Evolutionary conservation across 2,329 filamentous ascomycete species (phyloP).

Genomic region (Colletotrichum siamense): DNA sequence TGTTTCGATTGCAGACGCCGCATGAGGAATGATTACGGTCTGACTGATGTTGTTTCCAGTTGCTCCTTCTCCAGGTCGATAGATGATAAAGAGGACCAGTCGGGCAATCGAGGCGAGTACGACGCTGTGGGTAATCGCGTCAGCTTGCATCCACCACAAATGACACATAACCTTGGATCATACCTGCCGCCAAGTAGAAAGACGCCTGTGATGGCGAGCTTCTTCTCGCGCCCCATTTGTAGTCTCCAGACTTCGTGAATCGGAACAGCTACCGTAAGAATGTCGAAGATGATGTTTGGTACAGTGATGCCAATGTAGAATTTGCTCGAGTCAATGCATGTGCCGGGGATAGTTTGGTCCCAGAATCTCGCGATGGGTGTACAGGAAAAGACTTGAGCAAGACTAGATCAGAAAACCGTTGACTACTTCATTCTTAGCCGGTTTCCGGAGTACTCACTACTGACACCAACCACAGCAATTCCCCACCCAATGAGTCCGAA

Average conservation of each 20-base stretch:
- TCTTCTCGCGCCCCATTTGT: background rate
- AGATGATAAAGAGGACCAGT: background rate
- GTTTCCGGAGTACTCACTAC: background rate
- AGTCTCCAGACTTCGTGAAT: background rate
- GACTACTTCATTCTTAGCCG: background rate
- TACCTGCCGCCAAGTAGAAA: background rate
- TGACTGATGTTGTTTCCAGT: background rate
- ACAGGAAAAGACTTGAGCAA: background rate
- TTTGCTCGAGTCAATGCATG: background rate
- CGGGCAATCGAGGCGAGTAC: background rate
- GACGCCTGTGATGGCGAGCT: background rate
- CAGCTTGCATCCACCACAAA: background rate
- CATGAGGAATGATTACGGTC: background rate
- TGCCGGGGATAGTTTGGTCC: background rate
- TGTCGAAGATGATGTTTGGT: background rate
- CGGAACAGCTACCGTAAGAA: background rate
- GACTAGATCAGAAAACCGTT: background rate
- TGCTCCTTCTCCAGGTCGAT: background rate
- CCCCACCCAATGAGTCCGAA: background rate
- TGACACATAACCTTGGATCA: background rate
- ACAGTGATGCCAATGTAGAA: background rate
- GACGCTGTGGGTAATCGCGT: background rate
- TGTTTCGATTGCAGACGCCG: background rate
- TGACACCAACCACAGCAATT: background rate
- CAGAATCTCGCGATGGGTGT: background rate